Evolutionary conservation across 306 rosid genomes (phyloP), one percentile per base, ranked within the genome.

Genomic region (Heteromeles arbutifolia): DNA sequence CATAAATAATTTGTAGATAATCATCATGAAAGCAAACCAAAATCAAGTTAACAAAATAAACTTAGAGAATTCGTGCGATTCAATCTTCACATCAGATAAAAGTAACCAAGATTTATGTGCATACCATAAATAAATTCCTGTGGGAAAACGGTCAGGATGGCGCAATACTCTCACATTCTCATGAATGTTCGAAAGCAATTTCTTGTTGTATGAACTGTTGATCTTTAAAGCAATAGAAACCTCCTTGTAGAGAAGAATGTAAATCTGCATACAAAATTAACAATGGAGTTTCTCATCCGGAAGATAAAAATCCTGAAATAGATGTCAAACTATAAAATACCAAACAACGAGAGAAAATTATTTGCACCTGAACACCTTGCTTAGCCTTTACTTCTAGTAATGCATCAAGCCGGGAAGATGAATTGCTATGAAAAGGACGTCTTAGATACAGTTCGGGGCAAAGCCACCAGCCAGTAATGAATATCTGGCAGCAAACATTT

Each of bases 401-500:
- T 59, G 72, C 77, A 68, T 85, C 86, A 29, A 85, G 85, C 71
- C 89, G 82, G 37, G 83, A 80, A 65, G 86, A 80, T 70, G 81
- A 54, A 41, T 85, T 78, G 70, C 31, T 8, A 32, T 61, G 66
- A 69, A 83, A 85, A 26, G 89, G 89, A 67, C 89, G 89, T 72
- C 89, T 78, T 58, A 82, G 39, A 80, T 85, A 80, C 65, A 85
- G 72, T 64, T 85, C 89, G 5, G 89, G 89, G 74, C 89, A 85
- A 69, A 85, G 83, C 89, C 89, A 85, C 89, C 89, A 85, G 43
- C 89, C 89, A 70, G 89, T 85, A 26, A 85, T 80, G 83, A 82
- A 83, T 41, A 85, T 82, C 89, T 85, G 81, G 78, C 69, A 75
- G 43, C 62, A 69, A 15, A 22, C 43, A 44, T 74, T 73, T 21